phyloP scores from a whole-genome alignment of 1,284 basidiomycete species.

The Blastosporella zonata region DNA sequence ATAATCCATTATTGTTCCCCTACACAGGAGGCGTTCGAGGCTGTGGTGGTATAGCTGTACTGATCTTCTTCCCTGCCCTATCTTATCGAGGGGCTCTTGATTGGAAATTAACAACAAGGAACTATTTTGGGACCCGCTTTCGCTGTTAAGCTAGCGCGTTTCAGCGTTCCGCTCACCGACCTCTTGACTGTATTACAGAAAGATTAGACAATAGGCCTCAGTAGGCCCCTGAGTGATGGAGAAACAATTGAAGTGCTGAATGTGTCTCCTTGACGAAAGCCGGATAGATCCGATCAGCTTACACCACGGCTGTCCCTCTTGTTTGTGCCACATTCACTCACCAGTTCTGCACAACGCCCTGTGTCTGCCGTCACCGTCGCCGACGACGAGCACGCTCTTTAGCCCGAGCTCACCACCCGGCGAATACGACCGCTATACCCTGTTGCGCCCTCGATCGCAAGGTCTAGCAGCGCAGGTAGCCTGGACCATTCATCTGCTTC shows the following conservation, averaged over 20 bases:
- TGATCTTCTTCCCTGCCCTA: too few species aligned
- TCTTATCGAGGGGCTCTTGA: too few species aligned
- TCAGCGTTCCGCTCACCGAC: too few species aligned
- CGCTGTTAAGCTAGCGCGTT: too few species aligned
- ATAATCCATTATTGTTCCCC: too few species aligned
- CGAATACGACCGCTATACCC: conserved; percentile 13
- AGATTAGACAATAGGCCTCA: not conserved
- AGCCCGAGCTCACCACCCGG: conserved; percentile 5
- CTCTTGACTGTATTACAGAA: too few species aligned
- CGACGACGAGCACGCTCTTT: conserved; percentile 12
- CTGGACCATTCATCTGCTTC: conserved; percentile 3
- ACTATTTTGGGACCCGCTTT: too few species aligned
- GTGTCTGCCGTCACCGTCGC: conserved; percentile 13
- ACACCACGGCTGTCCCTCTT: conserved; percentile 12
- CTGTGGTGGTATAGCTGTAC: too few species aligned
- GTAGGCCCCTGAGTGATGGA: not conserved
- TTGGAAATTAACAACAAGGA: too few species aligned
- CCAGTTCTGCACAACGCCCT: conserved; percentile 13
- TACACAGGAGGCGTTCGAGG: too few species aligned
- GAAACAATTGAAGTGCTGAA: not conserved
- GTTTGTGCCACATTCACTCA: conserved; percentile 17
- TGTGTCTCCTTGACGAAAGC: conserved; percentile 20
- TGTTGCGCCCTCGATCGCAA: not conserved
- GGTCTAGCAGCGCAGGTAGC: conserved; percentile 9
- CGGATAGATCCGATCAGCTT: conserved; percentile 24